Base-by-base conservation (phyloP, 768 basidiomycete species). In the Hygrophorus russula region DNA sequence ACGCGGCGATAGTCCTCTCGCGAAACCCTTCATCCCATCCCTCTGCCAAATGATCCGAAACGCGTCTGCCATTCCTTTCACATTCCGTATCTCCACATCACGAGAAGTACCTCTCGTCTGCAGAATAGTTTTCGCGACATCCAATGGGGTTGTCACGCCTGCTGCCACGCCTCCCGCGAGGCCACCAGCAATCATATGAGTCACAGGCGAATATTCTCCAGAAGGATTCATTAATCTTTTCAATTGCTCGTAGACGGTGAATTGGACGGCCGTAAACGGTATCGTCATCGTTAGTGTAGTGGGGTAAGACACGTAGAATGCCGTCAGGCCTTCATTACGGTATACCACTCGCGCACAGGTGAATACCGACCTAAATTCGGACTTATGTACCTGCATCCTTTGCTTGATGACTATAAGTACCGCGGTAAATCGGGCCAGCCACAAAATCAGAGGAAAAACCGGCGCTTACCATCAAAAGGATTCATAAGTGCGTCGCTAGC, bases 401-500 rank as follows among this genome's bases (percentile, higher is more conserved):
- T 99, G 96, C 66, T 99, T 99, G 69, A 99, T 89, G 54, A 99
- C 94, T 51, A 41, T 41, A 51, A 36, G 36, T 46, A 33, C 47
- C 50, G 32, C 24, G 34, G 38, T 48, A 39, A 28, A 44, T 51
- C 42, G 17, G 7, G 13, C 12, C 15, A 12, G 7, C 18, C 5
- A 17, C 17, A 44, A 43, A 48, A 49, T 46, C 39, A 43, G 45
- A 33, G 27, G 27, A 36, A 36, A 36, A 19, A 17, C n/a, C 13
- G 8, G 41, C 10, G 61, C 79, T 58, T 60, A 96, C 94, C 94
- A 65, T 99, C 96, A 57, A 99, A 99, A 2, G 96, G 96, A 61
- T 98, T 99, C 96, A 99, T 99, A 43, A 98, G 68, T 2, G 96
- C 96, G 66, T 99, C 96, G 46, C 83, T 86, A 2, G 92, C 86